Evolutionary conservation across 768 basidiomycete species (phyloP).

Genomic region (Lentinus brumalis): DNA sequence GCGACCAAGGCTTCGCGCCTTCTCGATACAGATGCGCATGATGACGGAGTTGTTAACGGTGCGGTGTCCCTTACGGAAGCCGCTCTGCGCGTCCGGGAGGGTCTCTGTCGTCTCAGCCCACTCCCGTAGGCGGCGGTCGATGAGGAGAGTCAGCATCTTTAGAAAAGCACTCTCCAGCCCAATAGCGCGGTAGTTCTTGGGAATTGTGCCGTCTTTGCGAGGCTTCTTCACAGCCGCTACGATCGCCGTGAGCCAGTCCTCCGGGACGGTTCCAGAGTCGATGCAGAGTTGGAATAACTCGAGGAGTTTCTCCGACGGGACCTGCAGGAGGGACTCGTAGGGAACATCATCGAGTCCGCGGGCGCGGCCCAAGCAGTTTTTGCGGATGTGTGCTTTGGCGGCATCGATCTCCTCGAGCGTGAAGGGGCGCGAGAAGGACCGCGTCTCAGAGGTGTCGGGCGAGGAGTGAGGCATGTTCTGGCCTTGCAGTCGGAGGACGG

Average conservation of each 20-base stretch:
- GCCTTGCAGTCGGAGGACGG: too few species aligned
- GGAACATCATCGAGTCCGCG: neutral
- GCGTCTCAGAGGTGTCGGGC: too few species aligned
- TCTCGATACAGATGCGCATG: too few species aligned
- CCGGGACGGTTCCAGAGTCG: neutral
- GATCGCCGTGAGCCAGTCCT: slow-evolving; percentile 1
- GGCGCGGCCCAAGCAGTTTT: neutral
- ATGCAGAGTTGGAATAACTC: neutral
- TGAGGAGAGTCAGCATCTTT: slow-evolving; percentile 28
- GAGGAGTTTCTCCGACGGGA: neutral
- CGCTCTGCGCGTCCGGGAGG: slow-evolving; percentile 35
- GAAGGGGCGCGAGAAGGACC: too few species aligned
- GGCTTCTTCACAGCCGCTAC: slow-evolving; percentile 17
- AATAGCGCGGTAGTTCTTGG: slow-evolving; percentile 30
- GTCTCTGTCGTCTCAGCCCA: slow-evolving; percentile 24
- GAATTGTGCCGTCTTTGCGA: slow-evolving; percentile 17
- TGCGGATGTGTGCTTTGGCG: too few species aligned
- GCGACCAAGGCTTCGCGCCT: too few species aligned
- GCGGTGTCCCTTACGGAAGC: slow-evolving; percentile 21
- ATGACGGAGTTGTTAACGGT: too few species aligned
- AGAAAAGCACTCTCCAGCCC: slow-evolving; percentile 33
- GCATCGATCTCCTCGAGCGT: too few species aligned
- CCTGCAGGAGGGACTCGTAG: neutral
- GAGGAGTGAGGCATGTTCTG: too few species aligned
- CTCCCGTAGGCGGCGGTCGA: slow-evolving; percentile 21